These are phyloP conservation scores for Terana coerulea DNA, from an alignment of 768 basidiomycete species.

Conservation along the genomic window DNA sequence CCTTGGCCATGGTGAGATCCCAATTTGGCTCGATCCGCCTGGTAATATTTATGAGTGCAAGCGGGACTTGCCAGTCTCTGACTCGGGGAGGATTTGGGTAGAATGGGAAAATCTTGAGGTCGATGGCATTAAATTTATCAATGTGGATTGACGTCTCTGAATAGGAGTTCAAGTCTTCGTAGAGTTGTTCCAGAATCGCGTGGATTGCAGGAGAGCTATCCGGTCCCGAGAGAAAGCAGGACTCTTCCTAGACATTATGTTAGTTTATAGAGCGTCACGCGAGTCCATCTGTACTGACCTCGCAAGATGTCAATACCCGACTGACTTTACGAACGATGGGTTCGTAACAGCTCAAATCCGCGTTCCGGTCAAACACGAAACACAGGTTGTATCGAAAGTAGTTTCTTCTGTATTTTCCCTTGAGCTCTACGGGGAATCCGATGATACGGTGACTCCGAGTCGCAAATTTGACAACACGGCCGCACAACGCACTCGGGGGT, in stretches of 20 bases:
- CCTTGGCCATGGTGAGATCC: slow-evolving; percentile 94
- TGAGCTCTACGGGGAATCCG: slow-evolving; percentile 84
- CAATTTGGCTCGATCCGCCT: slow-evolving; percentile 87
- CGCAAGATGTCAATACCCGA: slow-evolving; percentile 82
- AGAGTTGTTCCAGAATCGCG: slow-evolving; percentile 91
- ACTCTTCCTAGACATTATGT: slow-evolving; percentile 76
- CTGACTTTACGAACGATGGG: slow-evolving; percentile 94
- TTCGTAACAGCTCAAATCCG: slow-evolving; percentile 93
- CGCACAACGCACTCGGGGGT: slow-evolving; percentile 80
- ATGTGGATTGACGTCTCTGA: slow-evolving; percentile 92
- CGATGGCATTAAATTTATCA: slow-evolving; percentile 90
- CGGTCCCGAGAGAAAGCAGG: slow-evolving; percentile 77
- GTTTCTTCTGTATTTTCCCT: slow-evolving; percentile 73
- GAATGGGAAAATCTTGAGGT: slow-evolving; percentile 94
- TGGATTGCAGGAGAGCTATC: slow-evolving; percentile 64
- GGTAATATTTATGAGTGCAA: slow-evolving; percentile 80
- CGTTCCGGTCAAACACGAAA: slow-evolving; percentile 90
- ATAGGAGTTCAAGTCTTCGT: slow-evolving; percentile 96
- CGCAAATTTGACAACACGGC: slow-evolving; percentile 83
- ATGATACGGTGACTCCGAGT: slow-evolving; percentile 82
- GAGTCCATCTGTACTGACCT: slow-evolving; percentile 68
- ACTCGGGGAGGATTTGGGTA: slow-evolving; percentile 91
- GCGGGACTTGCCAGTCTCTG: slow-evolving; percentile 93
- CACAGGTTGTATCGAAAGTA: slow-evolving; percentile 94
- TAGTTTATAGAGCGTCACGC: too few species aligned